These are phyloP conservation scores for Akanthomyces uredinophilus DNA, from an alignment of 2,329 filamentous ascomycete species.

Conservation along the genomic window DNA sequence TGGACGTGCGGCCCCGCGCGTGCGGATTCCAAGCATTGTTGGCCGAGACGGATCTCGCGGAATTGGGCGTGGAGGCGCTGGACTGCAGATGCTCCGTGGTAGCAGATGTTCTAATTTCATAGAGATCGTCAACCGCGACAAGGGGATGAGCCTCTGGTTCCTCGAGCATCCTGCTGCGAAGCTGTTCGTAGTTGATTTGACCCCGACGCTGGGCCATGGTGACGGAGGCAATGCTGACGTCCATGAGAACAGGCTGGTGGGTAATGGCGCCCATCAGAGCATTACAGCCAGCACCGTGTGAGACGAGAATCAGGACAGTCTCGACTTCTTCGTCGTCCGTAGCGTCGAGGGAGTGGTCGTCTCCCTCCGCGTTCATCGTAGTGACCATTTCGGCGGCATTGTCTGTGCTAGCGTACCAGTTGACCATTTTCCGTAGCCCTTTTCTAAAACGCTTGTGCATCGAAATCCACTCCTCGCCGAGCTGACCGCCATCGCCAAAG, in stretches of 20 bases:
- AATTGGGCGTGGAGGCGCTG: slow-evolving; percentile 31
- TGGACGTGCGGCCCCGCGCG: slow-evolving; percentile 34
- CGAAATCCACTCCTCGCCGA: slow-evolving; percentile 89
- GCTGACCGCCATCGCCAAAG: slow-evolving; percentile 84
- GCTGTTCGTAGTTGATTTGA: slow-evolving; percentile 33
- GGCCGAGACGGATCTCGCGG: slow-evolving; percentile 29
- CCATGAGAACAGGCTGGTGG: slow-evolving; percentile 83
- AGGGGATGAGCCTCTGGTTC: slow-evolving; percentile 20
- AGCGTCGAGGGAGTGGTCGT: slow-evolving; percentile 27
- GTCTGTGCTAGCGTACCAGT: slow-evolving; percentile 68
- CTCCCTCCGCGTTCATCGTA: slow-evolving; percentile 26
- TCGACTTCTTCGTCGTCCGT: slow-evolving; percentile 54
- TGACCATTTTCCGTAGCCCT: slow-evolving; percentile 71
- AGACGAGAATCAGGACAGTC: slow-evolving; percentile 79
- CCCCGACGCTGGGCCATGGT: slow-evolving; percentile 74
- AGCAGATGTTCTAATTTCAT: slow-evolving; percentile 70
- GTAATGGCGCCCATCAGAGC: slow-evolving; percentile 89
- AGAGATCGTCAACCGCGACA: slow-evolving; percentile 54
- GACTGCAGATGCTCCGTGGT: slow-evolving; percentile 67
- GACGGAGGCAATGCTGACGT: slow-evolving; percentile 84
- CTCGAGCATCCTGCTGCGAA: slow-evolving; percentile 24
- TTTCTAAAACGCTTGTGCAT: slow-evolving; percentile 90
- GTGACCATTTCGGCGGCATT: slow-evolving; percentile 48
- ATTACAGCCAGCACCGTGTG: slow-evolving; percentile 94
- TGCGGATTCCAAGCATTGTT: slow-evolving; percentile 25